Evolutionary conservation across 257 asterid species (phyloP), one percentile per base, ranked within the genome.

Genomic region (Haberlea rhodopensis): DNA sequence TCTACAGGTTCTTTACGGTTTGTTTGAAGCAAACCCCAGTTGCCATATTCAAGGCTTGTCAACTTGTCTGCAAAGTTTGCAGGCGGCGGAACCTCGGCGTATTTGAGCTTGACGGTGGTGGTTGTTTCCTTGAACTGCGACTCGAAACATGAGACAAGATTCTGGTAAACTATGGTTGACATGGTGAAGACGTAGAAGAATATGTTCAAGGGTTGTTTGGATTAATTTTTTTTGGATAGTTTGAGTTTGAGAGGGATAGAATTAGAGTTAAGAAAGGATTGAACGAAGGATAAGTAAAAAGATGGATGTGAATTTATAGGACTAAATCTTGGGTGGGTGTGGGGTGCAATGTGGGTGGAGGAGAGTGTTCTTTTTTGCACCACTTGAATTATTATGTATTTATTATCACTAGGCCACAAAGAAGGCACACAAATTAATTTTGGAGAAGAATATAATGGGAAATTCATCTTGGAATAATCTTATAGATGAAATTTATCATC

Each of bases 301-400:
- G 73, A 57, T 65, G 80, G 75, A n/a, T 28, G 78, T 27, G 75
- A 28, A 81, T 84, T 84, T 84, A 76, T 81, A 84, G 85, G 69
- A 79, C 80, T 54, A 71, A 76, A 78, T 65, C 73, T 23, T 1
- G 11, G 31, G 58, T 64, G 51, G 48, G 22, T 10, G 66, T 3
- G 6, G 54, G 54, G 32, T n/a, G n/a, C n/a, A n/a, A n/a, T n/a
- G n/a, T n/a, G n/a, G n/a, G n/a, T n/a, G n/a, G n/a, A n/a, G n/a
- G n/a, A n/a, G n/a, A n/a, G n/a, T n/a, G n/a, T n/a, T n/a, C n/a
- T n/a, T n/a, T n/a, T n/a, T n/a, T n/a, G n/a, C n/a, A n/a, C n/a
- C n/a, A n/a, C n/a, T n/a, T n/a, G n/a, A n/a, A n/a, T n/a, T n/a
- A n/a, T n/a, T n/a, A n/a, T n/a, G n/a, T n/a, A n/a, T n/a, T n/a